These are phyloP conservation scores for Escovopsis sp. DNA, from an alignment of 2,329 filamentous ascomycete genomes.

Conservation along the genomic window DNA sequence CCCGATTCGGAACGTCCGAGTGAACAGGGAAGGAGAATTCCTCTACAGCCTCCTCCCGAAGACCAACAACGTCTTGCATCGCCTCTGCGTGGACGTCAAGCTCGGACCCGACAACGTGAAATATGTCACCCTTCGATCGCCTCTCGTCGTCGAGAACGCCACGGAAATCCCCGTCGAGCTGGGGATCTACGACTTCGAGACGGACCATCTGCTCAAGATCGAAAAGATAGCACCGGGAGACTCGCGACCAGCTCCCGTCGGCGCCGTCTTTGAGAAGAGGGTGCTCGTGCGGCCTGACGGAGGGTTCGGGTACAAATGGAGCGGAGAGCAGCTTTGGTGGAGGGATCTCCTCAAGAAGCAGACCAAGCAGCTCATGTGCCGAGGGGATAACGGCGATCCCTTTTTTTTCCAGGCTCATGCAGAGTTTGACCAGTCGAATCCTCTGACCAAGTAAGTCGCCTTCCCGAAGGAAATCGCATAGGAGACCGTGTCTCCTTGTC, in stretches of 20 bases:
- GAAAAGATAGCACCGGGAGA: slow-evolving; percentile 94
- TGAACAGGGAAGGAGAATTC: slow-evolving; percentile 89
- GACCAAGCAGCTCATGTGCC: slow-evolving; percentile 76
- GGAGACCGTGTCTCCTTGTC: neutral
- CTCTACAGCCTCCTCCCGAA: slow-evolving; percentile 81
- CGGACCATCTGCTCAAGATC: slow-evolving; percentile 87
- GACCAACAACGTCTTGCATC: slow-evolving; percentile 71
- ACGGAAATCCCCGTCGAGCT: slow-evolving; percentile 93
- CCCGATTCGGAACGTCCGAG: slow-evolving; percentile 67
- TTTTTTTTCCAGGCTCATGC: slow-evolving; percentile 97
- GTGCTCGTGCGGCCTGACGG: slow-evolving; percentile 81
- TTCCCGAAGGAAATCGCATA: too few species aligned
- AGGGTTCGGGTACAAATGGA: slow-evolving; percentile 95
- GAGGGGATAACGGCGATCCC: slow-evolving; percentile 70
- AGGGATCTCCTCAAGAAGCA: slow-evolving; percentile 74
- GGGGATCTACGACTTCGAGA: slow-evolving; percentile 73
- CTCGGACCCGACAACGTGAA: slow-evolving; percentile 94
- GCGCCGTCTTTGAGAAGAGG: slow-evolving; percentile 79
- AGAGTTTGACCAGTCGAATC: slow-evolving; percentile 68
- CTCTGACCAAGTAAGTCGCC: slow-evolving; percentile 49
- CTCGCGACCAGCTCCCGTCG: slow-evolving; percentile 76
- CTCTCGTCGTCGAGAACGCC: slow-evolving; percentile 83
- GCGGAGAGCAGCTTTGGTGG: slow-evolving; percentile 80
- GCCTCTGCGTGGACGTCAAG: slow-evolving; percentile 79
- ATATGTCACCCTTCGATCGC: slow-evolving; percentile 89